Conservation (phyloP, 2,329 filamentous ascomycete species). For the Trichoderma polysporum region DNA sequence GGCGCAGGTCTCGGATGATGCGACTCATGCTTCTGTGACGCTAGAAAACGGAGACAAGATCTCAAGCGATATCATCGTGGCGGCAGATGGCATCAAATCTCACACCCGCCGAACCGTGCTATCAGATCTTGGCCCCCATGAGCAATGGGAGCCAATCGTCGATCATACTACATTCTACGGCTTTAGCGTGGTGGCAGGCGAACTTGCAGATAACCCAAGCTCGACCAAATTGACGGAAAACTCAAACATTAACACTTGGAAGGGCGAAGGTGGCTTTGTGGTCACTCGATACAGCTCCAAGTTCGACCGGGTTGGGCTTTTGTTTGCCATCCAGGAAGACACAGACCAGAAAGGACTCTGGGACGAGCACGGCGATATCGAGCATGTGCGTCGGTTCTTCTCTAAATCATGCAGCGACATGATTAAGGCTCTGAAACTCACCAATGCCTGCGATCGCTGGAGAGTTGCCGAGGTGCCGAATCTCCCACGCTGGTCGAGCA, state of each 20-base stretch:
- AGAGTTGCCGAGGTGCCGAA: slow-evolving; percentile 27
- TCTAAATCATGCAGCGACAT: slow-evolving; percentile 22
- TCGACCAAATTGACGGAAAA: slow-evolving; percentile 23
- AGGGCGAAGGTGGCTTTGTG: slow-evolving; percentile 22
- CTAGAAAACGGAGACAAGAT: slow-evolving; percentile 13
- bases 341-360: slow-evolving; percentile 27
- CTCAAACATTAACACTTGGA: slow-evolving; percentile 26
- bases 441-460: slow-evolving; percentile 26
- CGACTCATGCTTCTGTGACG: neutral
- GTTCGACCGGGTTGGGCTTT: slow-evolving; percentile 5
- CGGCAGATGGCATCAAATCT: slow-evolving; percentile 22
- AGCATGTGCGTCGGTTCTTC: slow-evolving; percentile 24
- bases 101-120: slow-evolving; percentile 15
- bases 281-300: slow-evolving; percentile 26
- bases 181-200: slow-evolving; percentile 11
- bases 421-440: slow-evolving; percentile 18
- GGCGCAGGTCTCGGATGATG: neutral
- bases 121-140: slow-evolving; percentile 4
- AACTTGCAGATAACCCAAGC: slow-evolving; percentile 3
- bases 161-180: slow-evolving; percentile 26
- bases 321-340: slow-evolving; percentile 25
- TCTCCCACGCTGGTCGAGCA: slow-evolving; percentile 26
- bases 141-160: slow-evolving; percentile 22
- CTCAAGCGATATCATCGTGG: neutral
- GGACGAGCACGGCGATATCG: slow-evolving; percentile 29